A percentile compares a stretch with the other conserved stretches of the same genome.
These are phyloP conservation scores for Athelia sp. DNA, from an alignment of 1,284 basidiomycete genomes.

Conservation along the genomic window DNA sequence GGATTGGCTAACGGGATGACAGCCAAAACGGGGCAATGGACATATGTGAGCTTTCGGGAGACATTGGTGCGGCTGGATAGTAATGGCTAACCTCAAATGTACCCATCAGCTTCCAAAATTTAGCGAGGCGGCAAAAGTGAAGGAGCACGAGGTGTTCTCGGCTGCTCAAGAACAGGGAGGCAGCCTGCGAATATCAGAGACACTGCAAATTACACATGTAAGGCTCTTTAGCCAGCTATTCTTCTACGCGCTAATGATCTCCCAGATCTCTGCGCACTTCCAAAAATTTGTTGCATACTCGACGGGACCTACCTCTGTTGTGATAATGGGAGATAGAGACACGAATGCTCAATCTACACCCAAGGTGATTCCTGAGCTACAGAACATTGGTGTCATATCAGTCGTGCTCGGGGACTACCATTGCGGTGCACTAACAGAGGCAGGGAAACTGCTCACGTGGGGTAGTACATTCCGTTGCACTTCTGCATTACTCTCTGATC, in stretches of 20 bases:
- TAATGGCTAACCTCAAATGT: background rate
- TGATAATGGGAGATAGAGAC: slow-evolving; percentile 54
- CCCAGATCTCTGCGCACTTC: slow-evolving; percentile 85
- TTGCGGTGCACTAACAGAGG: slow-evolving; percentile 74
- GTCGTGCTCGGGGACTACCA: slow-evolving; percentile 90
- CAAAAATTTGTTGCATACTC: slow-evolving; percentile 79
- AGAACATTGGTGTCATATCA: slow-evolving; percentile 73
- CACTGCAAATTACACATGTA: slow-evolving; percentile 69
- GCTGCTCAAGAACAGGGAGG: slow-evolving; percentile 16
- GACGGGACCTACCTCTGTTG: slow-evolving; percentile 57
- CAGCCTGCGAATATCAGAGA: slow-evolving; percentile 33
- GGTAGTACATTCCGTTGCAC: slow-evolving; percentile 36
- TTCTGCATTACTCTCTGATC: background rate
- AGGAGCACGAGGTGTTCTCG: slow-evolving; percentile 37
- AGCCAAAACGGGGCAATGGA: slow-evolving; percentile 48
- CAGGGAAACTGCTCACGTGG: slow-evolving; percentile 82
- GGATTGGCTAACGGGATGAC: slow-evolving; percentile 35
- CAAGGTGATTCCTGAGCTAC: slow-evolving; percentile 62
- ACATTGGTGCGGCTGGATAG: no score
- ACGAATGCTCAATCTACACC: slow-evolving; percentile 42
- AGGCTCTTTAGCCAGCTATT: slow-evolving; percentile 16
- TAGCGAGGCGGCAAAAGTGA: slow-evolving; percentile 53
- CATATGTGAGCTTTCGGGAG: slow-evolving; percentile 68
- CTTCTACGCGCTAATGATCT: slow-evolving; percentile 17
- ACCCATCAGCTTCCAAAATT: slow-evolving; percentile 58